A percentile compares a stretch with the other conserved stretches of the same genome.
Evolutionary conservation across 768 basidiomycete species (phyloP).

Genomic region (Mycena maculata): DNA sequence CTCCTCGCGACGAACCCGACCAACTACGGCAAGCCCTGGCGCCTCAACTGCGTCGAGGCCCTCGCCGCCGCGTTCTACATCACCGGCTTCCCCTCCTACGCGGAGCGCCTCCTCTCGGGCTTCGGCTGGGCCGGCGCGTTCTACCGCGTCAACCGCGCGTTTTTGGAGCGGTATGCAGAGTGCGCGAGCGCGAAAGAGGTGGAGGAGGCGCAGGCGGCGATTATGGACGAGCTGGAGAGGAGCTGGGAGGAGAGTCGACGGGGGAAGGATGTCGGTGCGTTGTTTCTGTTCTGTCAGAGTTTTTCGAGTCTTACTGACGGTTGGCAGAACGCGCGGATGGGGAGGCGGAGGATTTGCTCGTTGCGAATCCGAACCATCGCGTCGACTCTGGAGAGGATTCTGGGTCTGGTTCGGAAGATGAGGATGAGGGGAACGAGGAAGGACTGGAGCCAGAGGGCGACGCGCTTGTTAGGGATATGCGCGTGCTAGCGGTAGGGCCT

Average conservation of each 20-base stretch:
- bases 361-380: conserved; percentile 76
- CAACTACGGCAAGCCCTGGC: conserved; percentile 98
- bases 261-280: conserved; percentile 67
- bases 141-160: conserved; percentile 80
- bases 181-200: conserved; percentile 76
- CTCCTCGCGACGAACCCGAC: conserved; percentile 95
- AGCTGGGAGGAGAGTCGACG: conserved; percentile 69
- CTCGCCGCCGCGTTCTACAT: conserved; percentile 96
- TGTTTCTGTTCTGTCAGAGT: no score
- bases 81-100: conserved; percentile 85
- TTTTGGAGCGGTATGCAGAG: conserved; percentile 80
- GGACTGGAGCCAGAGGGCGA: no score
- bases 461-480: conserved; percentile 7
- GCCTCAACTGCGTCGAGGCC: conserved; percentile 94
- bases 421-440: conserved; percentile 18
- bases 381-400: conserved; percentile 5
- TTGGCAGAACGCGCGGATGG: no score
- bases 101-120: conserved; percentile 77
- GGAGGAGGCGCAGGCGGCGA: conserved; percentile 67
- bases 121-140: conserved; percentile 96
- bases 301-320: no score
- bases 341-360: conserved; percentile 69
- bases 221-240: conserved; percentile 76
- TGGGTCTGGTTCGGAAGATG: conserved; percentile 39
- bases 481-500: conserved; percentile 5